Base-by-base conservation (phyloP, 1,284 basidiomycete genomes). In the Rhodotorula mucilaginosa region DNA sequence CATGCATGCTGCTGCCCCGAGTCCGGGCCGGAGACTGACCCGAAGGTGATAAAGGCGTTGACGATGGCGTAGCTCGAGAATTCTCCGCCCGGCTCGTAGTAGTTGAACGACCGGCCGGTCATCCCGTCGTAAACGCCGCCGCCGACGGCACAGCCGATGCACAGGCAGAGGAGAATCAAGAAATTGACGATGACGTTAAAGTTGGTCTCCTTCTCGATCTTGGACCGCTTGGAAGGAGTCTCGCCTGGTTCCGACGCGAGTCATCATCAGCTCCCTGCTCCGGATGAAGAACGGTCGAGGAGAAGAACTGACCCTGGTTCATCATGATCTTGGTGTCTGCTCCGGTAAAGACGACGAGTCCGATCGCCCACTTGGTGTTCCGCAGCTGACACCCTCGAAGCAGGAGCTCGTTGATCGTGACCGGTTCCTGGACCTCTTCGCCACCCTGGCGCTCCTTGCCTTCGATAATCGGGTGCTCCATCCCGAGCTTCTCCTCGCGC, bases 161-260 rank as follows among this genome's bases (percentile, higher is more conserved):
- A 97, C 84, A 98, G 92, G 57, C 86, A 67, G 60, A 90, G 81
- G 66, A 98, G 84, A 69, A 97, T 83, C 66, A 87, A 82, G 79
- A 98, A 97, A 82, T 98, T 98, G 84, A 96, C 91, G 66, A 95
- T 84, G 76, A 98, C 95, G 80, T 97, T 97, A 85, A 94, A 96
- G 81, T 97, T 97, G n/a, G 96, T 98, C 84, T 98, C 95, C 83
- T 88, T 90, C 83, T 97, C 94, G 79, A 98, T 97, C 85, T 97
- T 97, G 78, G 89, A 91, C 68, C 92, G 90, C 80, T 98, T 98
- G 26, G 91, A 93, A 0, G 81, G 81, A 5, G 82, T 83, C 58
- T 79, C 79, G 70, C 79, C 79, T 74, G 69, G 12, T 6, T 0
- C 4, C 1, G 1, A 39, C 29, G n/a, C 2, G 19, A 5, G 12